A percentile compares a stretch with the other conserved stretches of the same genome.
Evolutionary conservation across 805 yeast species (phyloP).

Genomic region (Cyberlindnera sargentensis): DNA sequence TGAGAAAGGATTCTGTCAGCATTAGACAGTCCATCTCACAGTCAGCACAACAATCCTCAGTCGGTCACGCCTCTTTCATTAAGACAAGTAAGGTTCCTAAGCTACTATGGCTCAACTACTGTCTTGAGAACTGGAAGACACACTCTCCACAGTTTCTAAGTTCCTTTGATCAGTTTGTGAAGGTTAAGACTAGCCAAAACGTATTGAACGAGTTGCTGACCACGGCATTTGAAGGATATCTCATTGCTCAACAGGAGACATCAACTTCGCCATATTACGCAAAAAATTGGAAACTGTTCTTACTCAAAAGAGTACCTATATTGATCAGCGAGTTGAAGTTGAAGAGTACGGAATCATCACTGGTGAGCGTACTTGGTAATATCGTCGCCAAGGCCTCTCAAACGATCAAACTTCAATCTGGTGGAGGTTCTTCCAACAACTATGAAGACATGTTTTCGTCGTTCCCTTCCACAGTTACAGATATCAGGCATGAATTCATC

Average conservation of each 20-base stretch:
- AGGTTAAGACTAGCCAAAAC: constrained; percentile 21
- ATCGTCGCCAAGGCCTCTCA: constrained; percentile 31
- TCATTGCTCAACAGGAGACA: constrained; percentile 30
- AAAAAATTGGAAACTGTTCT: constrained; percentile 38
- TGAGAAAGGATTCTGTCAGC: constrained; percentile 12
- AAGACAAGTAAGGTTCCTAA: constrained; percentile 20
- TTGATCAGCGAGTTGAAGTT: constrained; percentile 29
- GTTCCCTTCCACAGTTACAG: constrained; percentile 38
- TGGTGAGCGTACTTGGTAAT: constrained; percentile 23
- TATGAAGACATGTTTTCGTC: constrained; percentile 45
- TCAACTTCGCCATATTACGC: constrained; percentile 27
- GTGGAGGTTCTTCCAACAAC: constrained; percentile 9
- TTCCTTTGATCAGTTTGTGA: constrained; percentile 28
- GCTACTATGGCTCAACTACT: constrained; percentile 31
- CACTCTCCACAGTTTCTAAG: constrained; percentile 25
- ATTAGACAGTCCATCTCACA: constrained; percentile 6
- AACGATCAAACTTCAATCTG: constrained; percentile 15
- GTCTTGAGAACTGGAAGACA: constrained; percentile 29
- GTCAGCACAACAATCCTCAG: not conserved
- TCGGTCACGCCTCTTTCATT: constrained; percentile 12
- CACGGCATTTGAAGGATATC: constrained; percentile 37
- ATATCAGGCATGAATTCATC: constrained; percentile 46
- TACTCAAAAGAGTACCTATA: constrained; percentile 40
- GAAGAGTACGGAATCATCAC: constrained; percentile 21
- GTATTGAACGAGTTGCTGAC: constrained; percentile 34